Conservation (phyloP, 768 basidiomycete genomes). For the Polyporus arcularius region DNA sequence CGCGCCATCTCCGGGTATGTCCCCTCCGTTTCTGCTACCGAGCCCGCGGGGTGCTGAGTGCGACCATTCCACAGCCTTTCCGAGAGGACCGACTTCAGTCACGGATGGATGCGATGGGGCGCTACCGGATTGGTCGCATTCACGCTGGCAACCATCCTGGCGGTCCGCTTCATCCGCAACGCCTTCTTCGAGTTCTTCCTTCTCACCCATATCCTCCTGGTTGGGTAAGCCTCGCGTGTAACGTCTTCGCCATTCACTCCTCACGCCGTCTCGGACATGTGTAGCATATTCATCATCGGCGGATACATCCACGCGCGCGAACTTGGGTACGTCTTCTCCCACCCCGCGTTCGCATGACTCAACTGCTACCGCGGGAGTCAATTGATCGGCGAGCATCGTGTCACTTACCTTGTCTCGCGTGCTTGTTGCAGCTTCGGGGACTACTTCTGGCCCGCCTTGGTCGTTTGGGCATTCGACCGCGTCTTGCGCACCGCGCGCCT, state of each 20-base stretch:
- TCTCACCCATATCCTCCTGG: constrained; percentile 27
- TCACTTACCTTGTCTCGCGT: constrained; percentile 1
- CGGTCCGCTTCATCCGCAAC: constrained; percentile 42
- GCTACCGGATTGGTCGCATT: constrained; percentile 27
- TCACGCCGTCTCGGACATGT: background rate
- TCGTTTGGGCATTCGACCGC: constrained; percentile 52
- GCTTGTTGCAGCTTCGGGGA: constrained; percentile 34
- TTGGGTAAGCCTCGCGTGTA: constrained; percentile 24
- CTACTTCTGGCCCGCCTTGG: constrained; percentile 50
- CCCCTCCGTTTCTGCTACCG: background rate
- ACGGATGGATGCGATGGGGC: constrained; percentile 21
- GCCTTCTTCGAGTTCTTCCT: constrained; percentile 45
- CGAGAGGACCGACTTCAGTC: constrained; percentile 9
- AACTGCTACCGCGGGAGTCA: background rate
- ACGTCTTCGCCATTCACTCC: background rate
- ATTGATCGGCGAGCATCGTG: constrained; percentile 5
- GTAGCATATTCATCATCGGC: constrained; percentile 42
- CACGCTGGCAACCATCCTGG: constrained; percentile 37
- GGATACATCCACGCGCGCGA: constrained; percentile 32
- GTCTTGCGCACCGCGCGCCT: constrained; percentile 40
- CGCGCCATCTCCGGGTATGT: constrained; percentile 17
- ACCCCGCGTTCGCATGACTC: constrained; percentile 5
- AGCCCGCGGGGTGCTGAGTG: background rate
- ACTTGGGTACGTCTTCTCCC: constrained; percentile 18
- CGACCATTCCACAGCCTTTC: constrained; percentile 6